Percentiles rank a stretch among this genome's conserved stretches.
These are phyloP conservation scores for Monosporozyma aerobia DNA, from an alignment of 805 yeast species.

Conservation along the genomic window DNA sequence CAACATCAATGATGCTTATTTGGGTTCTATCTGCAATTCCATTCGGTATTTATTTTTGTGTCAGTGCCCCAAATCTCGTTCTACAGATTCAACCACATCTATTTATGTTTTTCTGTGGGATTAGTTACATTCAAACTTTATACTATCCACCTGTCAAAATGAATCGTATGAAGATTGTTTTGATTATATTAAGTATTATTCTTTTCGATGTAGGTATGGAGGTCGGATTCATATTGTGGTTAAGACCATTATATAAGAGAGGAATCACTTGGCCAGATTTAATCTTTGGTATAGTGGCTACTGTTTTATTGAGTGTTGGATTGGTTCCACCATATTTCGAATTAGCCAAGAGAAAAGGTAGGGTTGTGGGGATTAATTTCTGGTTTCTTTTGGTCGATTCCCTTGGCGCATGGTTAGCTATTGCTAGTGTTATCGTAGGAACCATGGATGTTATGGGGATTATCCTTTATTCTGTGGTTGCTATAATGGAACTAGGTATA, in stretches of 20 bases:
- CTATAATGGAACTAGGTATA: constrained; percentile 70
- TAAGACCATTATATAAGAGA: constrained; percentile 45
- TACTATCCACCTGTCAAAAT: constrained; percentile 60
- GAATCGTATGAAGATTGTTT: constrained; percentile 30
- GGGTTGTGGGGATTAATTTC: constrained; percentile 85
- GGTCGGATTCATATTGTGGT: constrained; percentile 61
- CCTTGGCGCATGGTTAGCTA: constrained; percentile 72
- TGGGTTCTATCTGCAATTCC: constrained; percentile 79
- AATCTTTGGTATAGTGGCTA: constrained; percentile 75
- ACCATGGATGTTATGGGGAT: constrained; percentile 69
- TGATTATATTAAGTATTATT: constrained; percentile 33
- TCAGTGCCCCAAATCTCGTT: constrained; percentile 62
- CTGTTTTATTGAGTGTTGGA: constrained; percentile 66
- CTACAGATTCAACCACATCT: constrained; percentile 81
- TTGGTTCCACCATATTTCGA: constrained; percentile 86
- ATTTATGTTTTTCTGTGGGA: constrained; percentile 58
- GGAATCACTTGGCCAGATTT: constrained; percentile 67
- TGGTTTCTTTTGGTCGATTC: constrained; percentile 67
- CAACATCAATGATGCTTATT: constrained; percentile 72
- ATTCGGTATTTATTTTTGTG: constrained; percentile 73
- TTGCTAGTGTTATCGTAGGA: constrained; percentile 52
- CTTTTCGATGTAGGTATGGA: constrained; percentile 49
- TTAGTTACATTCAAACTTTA: constrained; percentile 61
- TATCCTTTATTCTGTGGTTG: constrained; percentile 63
- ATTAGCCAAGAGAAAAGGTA: constrained; percentile 65